These are phyloP conservation scores for Pelargonium myrrhifolium DNA, from an alignment of 441 rosid genomes.

Conservation along the genomic window DNA sequence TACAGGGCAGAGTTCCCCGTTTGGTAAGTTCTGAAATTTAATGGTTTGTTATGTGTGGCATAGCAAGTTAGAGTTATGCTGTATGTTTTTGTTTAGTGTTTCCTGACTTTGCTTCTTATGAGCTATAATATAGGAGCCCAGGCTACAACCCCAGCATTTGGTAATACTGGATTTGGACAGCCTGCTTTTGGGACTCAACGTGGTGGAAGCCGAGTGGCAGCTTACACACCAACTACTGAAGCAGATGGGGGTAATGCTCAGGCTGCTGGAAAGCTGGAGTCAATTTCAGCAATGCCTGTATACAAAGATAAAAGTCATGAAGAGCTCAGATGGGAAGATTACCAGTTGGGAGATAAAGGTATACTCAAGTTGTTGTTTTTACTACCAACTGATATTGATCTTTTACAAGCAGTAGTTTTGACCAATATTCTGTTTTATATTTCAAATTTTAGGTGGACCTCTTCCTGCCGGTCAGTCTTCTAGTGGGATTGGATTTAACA, in stretches of 20 bases:
- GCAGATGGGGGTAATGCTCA: constrained; percentile 45
- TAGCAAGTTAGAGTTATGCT: constrained; percentile 12
- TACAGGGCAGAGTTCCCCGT: constrained; percentile 61
- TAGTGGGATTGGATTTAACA: constrained; percentile 42
- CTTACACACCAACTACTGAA: constrained; percentile 62
- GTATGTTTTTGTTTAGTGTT: neutral
- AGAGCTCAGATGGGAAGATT: constrained; percentile 96
- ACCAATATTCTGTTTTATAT: constrained; percentile 6
- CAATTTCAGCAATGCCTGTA: constrained; percentile 77
- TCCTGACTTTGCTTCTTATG: constrained; percentile 11
- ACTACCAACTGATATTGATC: neutral
- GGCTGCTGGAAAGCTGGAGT: constrained; percentile 65
- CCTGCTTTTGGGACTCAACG: constrained; percentile 62
- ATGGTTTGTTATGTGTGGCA: constrained; percentile 6
- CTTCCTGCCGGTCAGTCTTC: constrained; percentile 50
- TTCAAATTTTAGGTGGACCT: constrained; percentile 60
- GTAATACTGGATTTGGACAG: constrained; percentile 62
- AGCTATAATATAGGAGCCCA: constrained; percentile 47
- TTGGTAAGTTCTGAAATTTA: constrained; percentile 36
- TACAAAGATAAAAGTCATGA: constrained; percentile 79
- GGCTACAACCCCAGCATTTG: constrained; percentile 54
- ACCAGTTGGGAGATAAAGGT: constrained; percentile 96
- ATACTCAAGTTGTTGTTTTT: neutral
- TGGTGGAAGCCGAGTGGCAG: constrained; percentile 67
- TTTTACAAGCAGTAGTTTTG: constrained; percentile 5